phyloP scores from a whole-genome alignment of 192 early-diverging fungal genomes.

The Gryganskiella cystojenkinii region DNA sequence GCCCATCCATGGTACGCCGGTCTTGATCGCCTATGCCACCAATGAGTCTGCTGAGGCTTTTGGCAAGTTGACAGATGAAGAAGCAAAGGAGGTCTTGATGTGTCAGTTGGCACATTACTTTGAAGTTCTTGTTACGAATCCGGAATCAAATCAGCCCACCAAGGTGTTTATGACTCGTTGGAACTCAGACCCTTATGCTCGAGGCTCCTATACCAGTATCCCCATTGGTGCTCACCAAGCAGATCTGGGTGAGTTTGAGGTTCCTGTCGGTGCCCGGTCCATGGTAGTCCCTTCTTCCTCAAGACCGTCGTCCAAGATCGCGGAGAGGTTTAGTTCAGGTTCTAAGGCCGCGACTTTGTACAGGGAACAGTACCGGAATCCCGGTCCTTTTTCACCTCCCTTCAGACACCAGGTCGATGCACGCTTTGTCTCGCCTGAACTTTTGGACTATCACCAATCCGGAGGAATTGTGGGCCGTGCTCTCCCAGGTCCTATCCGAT shows the following conservation, averaged over 20 bases:
- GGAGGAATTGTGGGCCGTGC: no score
- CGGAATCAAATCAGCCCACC: constrained; percentile 11
- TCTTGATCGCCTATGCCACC: constrained; percentile 46
- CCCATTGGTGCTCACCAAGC: constrained; percentile 47
- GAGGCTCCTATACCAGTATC: constrained; percentile 60
- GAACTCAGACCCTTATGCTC: constrained; percentile 55
- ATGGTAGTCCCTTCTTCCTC: neutral
- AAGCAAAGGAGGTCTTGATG: constrained; percentile 38
- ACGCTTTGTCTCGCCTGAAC: no score
- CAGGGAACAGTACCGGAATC: no score
- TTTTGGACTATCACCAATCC: no score
- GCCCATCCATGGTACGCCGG: constrained; percentile 37
- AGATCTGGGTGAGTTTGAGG: constrained; percentile 54
- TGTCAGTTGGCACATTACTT: constrained; percentile 48
- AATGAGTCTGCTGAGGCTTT: constrained; percentile 44
- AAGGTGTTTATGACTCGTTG: constrained; percentile 52
- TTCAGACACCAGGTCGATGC: no score
- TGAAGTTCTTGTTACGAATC: constrained; percentile 22
- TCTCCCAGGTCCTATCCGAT: no score
- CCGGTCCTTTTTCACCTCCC: no score
- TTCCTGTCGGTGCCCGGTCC: constrained; percentile 41
- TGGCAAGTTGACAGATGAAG: constrained; percentile 39
- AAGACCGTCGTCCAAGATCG: neutral
- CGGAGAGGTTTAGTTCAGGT: neutral
- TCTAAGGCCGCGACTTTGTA: neutral